phyloP scores from a whole-genome alignment of 768 basidiomycete species.

The Phylloporus scabripes region DNA sequence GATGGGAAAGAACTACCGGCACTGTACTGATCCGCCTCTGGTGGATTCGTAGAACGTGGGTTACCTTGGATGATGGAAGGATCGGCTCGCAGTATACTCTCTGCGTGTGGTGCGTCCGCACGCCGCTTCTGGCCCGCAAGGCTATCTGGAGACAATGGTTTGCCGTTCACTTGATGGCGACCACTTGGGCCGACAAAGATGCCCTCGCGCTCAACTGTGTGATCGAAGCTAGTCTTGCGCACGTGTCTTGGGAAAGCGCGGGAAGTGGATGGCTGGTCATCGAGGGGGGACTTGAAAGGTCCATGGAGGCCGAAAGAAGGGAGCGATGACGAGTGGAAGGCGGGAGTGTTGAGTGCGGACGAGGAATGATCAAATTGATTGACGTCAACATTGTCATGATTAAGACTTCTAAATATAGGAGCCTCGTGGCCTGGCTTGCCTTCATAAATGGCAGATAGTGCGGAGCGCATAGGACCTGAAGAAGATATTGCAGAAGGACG shows the following conservation, averaged over 20 bases:
- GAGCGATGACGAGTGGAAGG: slow-evolving; percentile 64
- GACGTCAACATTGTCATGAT: slow-evolving; percentile 25
- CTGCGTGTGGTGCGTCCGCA: slow-evolving; percentile 74
- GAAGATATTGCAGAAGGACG: slow-evolving; percentile 46
- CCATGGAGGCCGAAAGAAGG: slow-evolving; percentile 69
- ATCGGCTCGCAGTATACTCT: slow-evolving; percentile 76
- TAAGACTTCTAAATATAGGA: slow-evolving; percentile 35
- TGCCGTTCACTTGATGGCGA: slow-evolving; percentile 78
- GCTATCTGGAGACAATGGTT: slow-evolving; percentile 60
- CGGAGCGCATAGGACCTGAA: slow-evolving; percentile 33
- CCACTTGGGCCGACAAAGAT: slow-evolving; percentile 55
- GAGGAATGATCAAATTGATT: slow-evolving; percentile 36
- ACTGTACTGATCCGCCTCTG: slow-evolving; percentile 38
- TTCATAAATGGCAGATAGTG: slow-evolving; percentile 46
- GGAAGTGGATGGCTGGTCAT: slow-evolving; percentile 34
- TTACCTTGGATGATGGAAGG: slow-evolving; percentile 50
- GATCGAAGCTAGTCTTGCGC: slow-evolving; percentile 93
- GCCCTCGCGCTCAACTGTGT: slow-evolving; percentile 71
- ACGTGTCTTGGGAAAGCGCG: slow-evolving; percentile 77
- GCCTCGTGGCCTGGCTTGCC: slow-evolving; percentile 33
- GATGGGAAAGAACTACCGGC: slow-evolving; percentile 55
- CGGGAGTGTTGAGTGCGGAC: slow-evolving; percentile 42
- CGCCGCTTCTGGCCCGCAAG: slow-evolving; percentile 70
- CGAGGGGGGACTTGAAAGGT: slow-evolving; percentile 32
- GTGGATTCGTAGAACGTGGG: slow-evolving; percentile 24